These are phyloP conservation scores for Pythium myriotylum DNA, from an alignment of 352 stramenopile species.

Conservation along the genomic window DNA sequence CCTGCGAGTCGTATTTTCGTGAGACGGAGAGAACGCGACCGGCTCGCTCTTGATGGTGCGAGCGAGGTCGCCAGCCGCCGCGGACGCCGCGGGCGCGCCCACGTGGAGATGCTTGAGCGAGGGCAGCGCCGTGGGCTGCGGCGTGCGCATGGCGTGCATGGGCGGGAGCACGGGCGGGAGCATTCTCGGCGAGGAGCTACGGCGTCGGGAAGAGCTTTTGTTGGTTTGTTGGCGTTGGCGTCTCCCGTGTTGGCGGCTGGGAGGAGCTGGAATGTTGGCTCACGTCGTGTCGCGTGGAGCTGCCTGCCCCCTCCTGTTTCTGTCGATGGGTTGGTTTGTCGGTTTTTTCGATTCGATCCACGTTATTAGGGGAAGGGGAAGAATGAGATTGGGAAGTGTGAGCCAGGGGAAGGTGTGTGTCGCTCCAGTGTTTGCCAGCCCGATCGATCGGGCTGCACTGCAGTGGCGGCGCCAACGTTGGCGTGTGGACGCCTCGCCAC, in stretches of 20 bases:
- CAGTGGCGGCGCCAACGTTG: too few relatives aligned
- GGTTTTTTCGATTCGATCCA: too few relatives aligned
- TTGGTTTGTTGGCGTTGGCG: not conserved
- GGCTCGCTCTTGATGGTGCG: too few relatives aligned
- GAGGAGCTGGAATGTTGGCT: not conserved
- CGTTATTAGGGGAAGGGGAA: conserved; percentile 1
- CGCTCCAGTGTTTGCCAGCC: not conserved
- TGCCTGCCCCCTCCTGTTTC: too few relatives aligned
- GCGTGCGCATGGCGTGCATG: conserved; percentile 1
- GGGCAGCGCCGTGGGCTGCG: not conserved
- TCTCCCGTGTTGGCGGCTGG: too few relatives aligned
- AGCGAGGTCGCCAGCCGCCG: too few relatives aligned
- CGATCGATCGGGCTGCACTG: too few relatives aligned
- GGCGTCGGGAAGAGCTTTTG: too few relatives aligned
- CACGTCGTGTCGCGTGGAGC: conserved; percentile 1
- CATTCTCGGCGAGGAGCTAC: too few relatives aligned
- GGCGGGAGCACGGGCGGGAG: not conserved
- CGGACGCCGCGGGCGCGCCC: not conserved
- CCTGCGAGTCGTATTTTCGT: too few relatives aligned
- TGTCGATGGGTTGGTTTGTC: not conserved
- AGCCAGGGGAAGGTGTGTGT: conserved; percentile 7
- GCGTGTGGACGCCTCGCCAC: too few relatives aligned
- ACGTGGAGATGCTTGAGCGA: not conserved
- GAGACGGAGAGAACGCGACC: too few relatives aligned
- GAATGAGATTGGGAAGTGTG: conserved; percentile 9